Evolutionary conservation across 2,329 filamentous ascomycete genomes (phyloP), one percentile per base, ranked within the genome.

Genomic region (Nectriaceae sp.): DNA sequence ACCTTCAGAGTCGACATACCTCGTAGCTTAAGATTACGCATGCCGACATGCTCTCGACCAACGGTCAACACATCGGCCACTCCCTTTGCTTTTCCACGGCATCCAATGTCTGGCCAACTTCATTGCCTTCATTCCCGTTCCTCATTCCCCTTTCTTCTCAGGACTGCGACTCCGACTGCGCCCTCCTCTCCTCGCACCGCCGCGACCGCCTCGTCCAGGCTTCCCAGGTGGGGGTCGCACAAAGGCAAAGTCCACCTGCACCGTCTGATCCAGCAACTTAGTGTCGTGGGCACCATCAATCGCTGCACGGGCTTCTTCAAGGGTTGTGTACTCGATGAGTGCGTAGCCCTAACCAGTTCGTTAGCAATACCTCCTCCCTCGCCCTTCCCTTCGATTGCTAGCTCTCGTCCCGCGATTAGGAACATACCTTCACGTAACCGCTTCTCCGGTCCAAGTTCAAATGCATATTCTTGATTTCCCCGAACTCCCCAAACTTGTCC

Each of bases 391-490:
- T n/a, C 19, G 39, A n/a, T n/a, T n/a, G n/a, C n/a, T 8, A 31
- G 40, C 13, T 20, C 39, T 19, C 40, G 29, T 52, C 20, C 33
- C n/a, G 29, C 35, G 11, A 8, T 10, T 5, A 15, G 4, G 36
- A 19, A 26, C 65, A 36, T 56, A 89, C 89, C 86, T 94, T 94
- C 60, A 93, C 89, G 64, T 93, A 94, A 66, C 89, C 89, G 53
- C 87, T 93, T 62, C 90, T 78, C 45, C 89, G 78, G 67, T 94
- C 89, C 54, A 94, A 74, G 65, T 94, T 94, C 65, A 94, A 71
- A 65, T 94, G 89, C 65, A 93, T 67, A 65, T 94, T 94, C 78
- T 91, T 91, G 64, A 94, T 90, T 71, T 93, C 88, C 60, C 90
- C 90, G 65, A 81, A 94, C 62, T 94, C 89, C 63, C 84, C 87